phyloP scores from a whole-genome alignment of 129 eudicot genomes.

The Centella asiatica region DNA sequence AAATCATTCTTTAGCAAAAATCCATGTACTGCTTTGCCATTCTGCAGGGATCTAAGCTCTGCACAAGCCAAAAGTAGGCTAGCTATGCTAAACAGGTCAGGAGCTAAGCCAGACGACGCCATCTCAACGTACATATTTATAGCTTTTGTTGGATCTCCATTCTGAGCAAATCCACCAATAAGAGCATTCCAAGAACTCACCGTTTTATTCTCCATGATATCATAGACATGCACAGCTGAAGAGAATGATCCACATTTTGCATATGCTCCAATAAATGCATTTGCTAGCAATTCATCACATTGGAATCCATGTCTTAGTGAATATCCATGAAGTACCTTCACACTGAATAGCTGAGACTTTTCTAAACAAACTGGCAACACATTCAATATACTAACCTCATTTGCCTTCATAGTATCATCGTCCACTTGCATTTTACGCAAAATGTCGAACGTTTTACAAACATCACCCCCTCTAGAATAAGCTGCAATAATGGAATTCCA shows the following conservation, averaged over 20 bases:
- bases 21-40: slow-evolving; percentile 49
- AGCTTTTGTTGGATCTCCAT: slow-evolving; percentile 43
- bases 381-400: slow-evolving; percentile 47
- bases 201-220: slow-evolving; percentile 19
- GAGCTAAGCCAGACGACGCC: slow-evolving; percentile 32
- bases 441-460: slow-evolving; percentile 28
- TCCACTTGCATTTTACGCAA: slow-evolving; percentile 34
- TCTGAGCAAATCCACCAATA: slow-evolving; percentile 40
- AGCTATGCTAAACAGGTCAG: slow-evolving; percentile 43
- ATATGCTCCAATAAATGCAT: slow-evolving; percentile 49
- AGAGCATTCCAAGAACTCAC: slow-evolving; percentile 60
- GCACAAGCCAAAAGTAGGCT: slow-evolving; percentile 49
- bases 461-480: slow-evolving; percentile 44
- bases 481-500: slow-evolving; percentile 63
- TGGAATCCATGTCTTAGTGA: slow-evolving; percentile 39
- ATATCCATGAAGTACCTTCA: slow-evolving; percentile 62
- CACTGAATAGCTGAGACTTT: slow-evolving; percentile 22
- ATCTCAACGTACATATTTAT: slow-evolving; percentile 27
- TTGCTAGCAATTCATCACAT: slow-evolving; percentile 31
- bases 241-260: slow-evolving; percentile 38
- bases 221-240: slow-evolving; percentile 38
- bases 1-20: slow-evolving; percentile 50
- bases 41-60: slow-evolving; percentile 22
- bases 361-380: slow-evolving; percentile 36
- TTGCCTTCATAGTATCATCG: slow-evolving; percentile 10